These are phyloP conservation scores for Oryza punctata DNA, from an alignment of 176 grass and related monocot genomes.

Conservation along the genomic window DNA sequence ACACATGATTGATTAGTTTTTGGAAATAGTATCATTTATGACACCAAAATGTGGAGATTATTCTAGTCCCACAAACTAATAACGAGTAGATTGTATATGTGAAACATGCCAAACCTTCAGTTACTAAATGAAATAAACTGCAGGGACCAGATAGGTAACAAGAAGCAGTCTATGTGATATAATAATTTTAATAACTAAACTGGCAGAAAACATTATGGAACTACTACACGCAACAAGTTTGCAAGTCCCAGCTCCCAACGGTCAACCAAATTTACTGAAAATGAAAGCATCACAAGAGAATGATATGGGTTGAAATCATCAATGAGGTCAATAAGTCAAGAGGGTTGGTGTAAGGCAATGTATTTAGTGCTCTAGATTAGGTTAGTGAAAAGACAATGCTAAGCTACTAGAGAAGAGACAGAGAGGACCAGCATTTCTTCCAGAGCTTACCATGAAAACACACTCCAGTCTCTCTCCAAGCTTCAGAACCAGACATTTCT, in stretches of 20 bases:
- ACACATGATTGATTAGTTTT: background rate
- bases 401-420: background rate
- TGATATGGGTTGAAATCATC: background rate
- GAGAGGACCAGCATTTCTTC: background rate
- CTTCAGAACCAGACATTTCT: background rate
- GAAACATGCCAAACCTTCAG: background rate
- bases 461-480: background rate
- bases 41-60: background rate
- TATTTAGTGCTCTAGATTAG: background rate
- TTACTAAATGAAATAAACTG: background rate
- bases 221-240: background rate
- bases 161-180: background rate
- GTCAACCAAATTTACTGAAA: background rate
- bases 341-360: background rate
- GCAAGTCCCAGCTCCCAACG: background rate
- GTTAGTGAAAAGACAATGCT: background rate
- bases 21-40: background rate
- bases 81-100: background rate
- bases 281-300: background rate
- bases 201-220: background rate
- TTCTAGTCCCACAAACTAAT: background rate
- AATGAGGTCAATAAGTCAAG: background rate
- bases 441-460: background rate
- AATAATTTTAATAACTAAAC: background rate
- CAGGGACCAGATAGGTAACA: background rate